Evolutionary conservation across 2,329 filamentous ascomycete genomes (phyloP), one percentile per base, ranked within the genome.

Genomic region (Teratosphaeria nubilosa): DNA sequence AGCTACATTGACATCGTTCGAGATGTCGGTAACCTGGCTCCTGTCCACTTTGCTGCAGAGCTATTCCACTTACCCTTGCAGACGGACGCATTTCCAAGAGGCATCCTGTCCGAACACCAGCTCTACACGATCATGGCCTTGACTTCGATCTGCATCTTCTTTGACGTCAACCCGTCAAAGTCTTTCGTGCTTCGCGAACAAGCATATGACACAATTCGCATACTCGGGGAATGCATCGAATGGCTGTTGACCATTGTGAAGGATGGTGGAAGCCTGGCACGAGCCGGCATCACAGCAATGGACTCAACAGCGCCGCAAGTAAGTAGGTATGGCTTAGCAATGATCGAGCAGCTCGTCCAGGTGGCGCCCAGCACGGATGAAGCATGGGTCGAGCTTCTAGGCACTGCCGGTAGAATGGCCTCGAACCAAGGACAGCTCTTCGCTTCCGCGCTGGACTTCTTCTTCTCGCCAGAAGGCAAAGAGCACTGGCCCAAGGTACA

Each of bases 381-480:
- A 22, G 80, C 82, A 31, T 82, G 78, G 77, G 78, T 78, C 48
- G 78, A 83, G 57, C 78, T 84, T 56, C 74, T 85, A 50, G 80
- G 80, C 32, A 83, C 81, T 0, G 80, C 80, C 0, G 80, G 78
- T 27, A 79, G 79, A 41, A 79, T 80, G 71, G 79, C 82, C 3
- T 74, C 78, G 2, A 83, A 82, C 58, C 81, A 84, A 64, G 80
- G 78, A 7, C 80, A 83, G 59, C 75, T 83, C 24, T 82, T 84
- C 64, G 78, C 74, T 0, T 81, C 84, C 62, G 80, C 76, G 27
- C 67, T 85, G 54, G 82, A 84, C 64, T 82, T 78, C 66, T 83
- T 82, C 68, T 73, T 84, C 52, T 74, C 75, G 3, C 11, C 53
- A 16, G 70, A 74, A n/a, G 75, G 76, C 22, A 69, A 72, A 3